These are phyloP conservation scores for Mucor mucedo DNA, from an alignment of 371 early-diverging fungal species.

Conservation along the genomic window DNA sequence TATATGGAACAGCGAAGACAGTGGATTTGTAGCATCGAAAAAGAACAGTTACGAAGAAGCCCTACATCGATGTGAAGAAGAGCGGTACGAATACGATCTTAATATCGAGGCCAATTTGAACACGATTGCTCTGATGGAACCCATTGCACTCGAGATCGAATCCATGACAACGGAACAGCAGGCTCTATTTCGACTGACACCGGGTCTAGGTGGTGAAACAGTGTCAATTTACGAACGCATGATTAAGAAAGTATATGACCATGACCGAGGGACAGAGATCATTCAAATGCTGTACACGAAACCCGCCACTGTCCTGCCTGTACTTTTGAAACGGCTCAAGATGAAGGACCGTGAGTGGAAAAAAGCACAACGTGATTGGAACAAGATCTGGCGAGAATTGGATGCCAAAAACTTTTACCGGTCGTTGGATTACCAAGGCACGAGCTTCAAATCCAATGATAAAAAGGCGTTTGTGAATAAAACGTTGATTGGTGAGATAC, in stretches of 20 bases:
- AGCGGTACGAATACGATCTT: slow-evolving; percentile 94
- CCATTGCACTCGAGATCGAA: slow-evolving; percentile 73
- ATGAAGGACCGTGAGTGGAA: slow-evolving; percentile 98
- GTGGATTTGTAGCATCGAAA: slow-evolving; percentile 87
- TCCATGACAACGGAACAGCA: slow-evolving; percentile 84
- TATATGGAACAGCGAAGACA: slow-evolving; percentile 93
- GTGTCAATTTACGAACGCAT: slow-evolving; percentile 87
- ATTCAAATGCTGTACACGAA: slow-evolving; percentile 92
- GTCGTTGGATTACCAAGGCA: slow-evolving; percentile 95
- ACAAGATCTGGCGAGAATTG: slow-evolving; percentile 96
- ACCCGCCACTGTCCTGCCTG: slow-evolving; percentile 92
- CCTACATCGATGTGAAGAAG: slow-evolving; percentile 94
- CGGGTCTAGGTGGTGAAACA: slow-evolving; percentile 86
- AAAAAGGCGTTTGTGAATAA: slow-evolving; percentile 79
- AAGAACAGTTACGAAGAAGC: slow-evolving; percentile 94
- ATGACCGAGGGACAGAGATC: slow-evolving; percentile 87
- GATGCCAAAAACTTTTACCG: slow-evolving; percentile 95
- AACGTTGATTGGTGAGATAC: slow-evolving; percentile 77
- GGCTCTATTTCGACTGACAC: slow-evolving; percentile 66
- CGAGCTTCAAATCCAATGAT: slow-evolving; percentile 87
- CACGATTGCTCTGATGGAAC: slow-evolving; percentile 89
- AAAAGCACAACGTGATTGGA: slow-evolving; percentile 80
- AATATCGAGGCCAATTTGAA: slow-evolving; percentile 94
- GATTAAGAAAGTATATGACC: slow-evolving; percentile 91
- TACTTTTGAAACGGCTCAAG: slow-evolving; percentile 93